Base-by-base conservation (phyloP, 78 protist species). In the Protostelium mycophagum region DNA sequence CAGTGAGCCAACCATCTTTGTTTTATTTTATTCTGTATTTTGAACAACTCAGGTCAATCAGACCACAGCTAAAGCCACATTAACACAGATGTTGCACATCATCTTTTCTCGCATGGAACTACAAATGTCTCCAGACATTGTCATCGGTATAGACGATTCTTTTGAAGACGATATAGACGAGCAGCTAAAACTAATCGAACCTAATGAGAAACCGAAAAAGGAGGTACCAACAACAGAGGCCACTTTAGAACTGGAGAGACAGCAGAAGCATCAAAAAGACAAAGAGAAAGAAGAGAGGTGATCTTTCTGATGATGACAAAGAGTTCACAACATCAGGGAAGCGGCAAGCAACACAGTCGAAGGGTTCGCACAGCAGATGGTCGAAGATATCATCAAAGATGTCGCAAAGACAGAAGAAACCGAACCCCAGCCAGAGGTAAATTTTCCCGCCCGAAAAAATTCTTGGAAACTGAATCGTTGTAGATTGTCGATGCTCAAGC, bases 71-170 rank as follows among this genome's bases (percentile, higher is more conserved):
- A 93, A 90, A 51, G 87, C 37, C 63, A 89, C 89, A 35, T 63
- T 93, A 9, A 86, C 88, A 36, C 95, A 93, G 89, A 93, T 93
- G 95, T 90, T 93, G 16, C 73, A 51, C 73, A 51, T 0, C 91
- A 89, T 85, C 86, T 35, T 37, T 88, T 93, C 34, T 85, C 90
- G 86, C 63, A 37, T 51, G 86, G 87, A 51, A 86, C 87, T 37
- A 92, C 88, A 89, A n/a, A 63, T 1, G 83, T 38, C 35, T 35
- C 87, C 84, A 35, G 35, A 85, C 83, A 83, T 37, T 37, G 38
- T 36, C 38, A 35, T 35, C 86, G 73, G 73, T 51, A 51, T 51
- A 5, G 73, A 51, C 73, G 73, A 51, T 16, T 25, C 73, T 16
- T 51, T 51, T 16, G 73, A 51, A 51, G 73, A 51, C 31, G 73